Evolutionary conservation across 1,284 basidiomycete genomes (phyloP), one percentile per base, ranked within the genome.

Genomic region (Ceratorhiza oryzae-sativae): DNA sequence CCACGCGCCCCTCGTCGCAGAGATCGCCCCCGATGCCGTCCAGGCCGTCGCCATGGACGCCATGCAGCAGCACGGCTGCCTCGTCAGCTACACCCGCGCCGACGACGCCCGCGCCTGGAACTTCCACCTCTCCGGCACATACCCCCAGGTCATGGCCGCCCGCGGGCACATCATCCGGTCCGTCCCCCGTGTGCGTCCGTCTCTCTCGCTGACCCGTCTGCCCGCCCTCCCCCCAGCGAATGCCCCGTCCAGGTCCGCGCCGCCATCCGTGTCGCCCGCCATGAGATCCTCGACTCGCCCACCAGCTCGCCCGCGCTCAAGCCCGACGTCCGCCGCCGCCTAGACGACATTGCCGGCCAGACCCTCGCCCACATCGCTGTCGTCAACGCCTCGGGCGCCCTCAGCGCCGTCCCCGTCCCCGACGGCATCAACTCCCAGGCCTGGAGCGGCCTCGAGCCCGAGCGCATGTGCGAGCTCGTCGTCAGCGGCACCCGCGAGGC

Each of bases 101-200:
- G 88, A 92, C 77, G 86, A 90, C 75, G 87, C 86, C 72, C 83
- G 86, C 74, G 87, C 86, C 49, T 94, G 91, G 89, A 95, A 95
- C 80, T 96, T 97, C 79, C 90, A 95, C 80, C 86, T 98, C 75
- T 93, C 92, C 73, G 96, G 96, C 58, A 87, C 90, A 30, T 95
- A 95, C 82, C 92, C 93, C 78, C 93, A 96, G 80, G 97, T 98
- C 76, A 93, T 97, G 89, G 85, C 89, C 71, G 91, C 95, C 59
- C 86, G 95, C 62, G 95, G 94, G 20, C 88, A 92, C 84, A 88
- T 98, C 73, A 53, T 81, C 97, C 73, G 93, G 96, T 76, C 93
- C 96, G 77, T 90, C 91, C 77, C 95, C 95, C 2, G 88, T 95
- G 91, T 92, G 75, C 71, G 83, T 80, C 5, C n/a, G n/a, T n/a